Evolutionary conservation across 2,329 filamentous ascomycete genomes (phyloP), one percentile per base, ranked within the genome.

Genomic region (Phyllosticta citriasiana): DNA sequence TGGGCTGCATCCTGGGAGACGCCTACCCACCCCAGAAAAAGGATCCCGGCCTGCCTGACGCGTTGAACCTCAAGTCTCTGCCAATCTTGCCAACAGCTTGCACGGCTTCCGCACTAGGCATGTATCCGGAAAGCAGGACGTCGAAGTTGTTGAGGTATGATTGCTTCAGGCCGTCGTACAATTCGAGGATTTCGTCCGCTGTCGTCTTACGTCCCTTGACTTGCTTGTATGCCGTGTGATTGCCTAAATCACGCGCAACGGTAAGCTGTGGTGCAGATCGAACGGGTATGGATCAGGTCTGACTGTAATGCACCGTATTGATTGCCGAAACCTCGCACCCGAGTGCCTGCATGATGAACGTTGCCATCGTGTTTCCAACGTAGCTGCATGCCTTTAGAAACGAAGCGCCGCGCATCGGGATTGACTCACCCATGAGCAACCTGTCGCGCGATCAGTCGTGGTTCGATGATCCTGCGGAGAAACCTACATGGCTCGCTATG

Each of bases 251-350:
- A 22, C 19, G 52, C 52, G 47, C 25, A 24, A 19, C n/a, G 61
- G 57, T 55, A 9, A 61, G 62, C 52, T n/a, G 26, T n/a, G 51
- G 12, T 30, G 25, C 56, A n/a, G 10, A n/a, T 3, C 50, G 51
- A 52, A 27, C 33, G n/a, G 16, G 9, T 30, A 51, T 61, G 40
- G 33, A 26, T n/a, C 35, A 53, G 27, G 40, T 77, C 87, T 74
- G 79, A 96, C 93, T 97, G 78, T 97, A 99, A 69, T 99, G 89
- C 6, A 99, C 94, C 0, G 94, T 99, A 73, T 99, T 97, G 69
- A 99, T 82, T 2, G 91, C 90, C 8, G 91, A 88, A 6, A 97
- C 93, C 69, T 99, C 93, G 71, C 91, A 97, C 55, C 94, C 94
- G 57, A 99, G 78, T 0, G 89, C 88, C 74, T 99, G 93, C 82